Conservation (phyloP, 2,329 filamentous ascomycete genomes). For the Diaporthe sp. region DNA sequence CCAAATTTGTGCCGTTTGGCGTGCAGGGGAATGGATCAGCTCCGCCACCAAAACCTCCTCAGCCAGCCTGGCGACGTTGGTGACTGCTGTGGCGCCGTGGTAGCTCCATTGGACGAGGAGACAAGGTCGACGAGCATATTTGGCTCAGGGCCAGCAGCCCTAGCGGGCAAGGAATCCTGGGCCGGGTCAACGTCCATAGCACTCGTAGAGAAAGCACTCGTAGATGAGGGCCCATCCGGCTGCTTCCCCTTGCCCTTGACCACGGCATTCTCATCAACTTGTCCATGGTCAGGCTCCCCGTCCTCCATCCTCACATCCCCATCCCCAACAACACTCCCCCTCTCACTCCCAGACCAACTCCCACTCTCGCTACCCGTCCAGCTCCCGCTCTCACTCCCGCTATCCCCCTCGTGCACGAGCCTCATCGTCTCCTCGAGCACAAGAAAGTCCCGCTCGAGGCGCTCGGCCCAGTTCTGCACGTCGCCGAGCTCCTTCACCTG, state of each 20-base stretch:
- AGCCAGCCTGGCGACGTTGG: slow-evolving; percentile 19
- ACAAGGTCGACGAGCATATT: slow-evolving; percentile 22
- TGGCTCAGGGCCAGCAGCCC: slow-evolving; percentile 4
- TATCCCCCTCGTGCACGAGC: slow-evolving; percentile 54
- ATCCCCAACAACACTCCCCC: slow-evolving; percentile 41
- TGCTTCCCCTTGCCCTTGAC: slow-evolving; percentile 40
- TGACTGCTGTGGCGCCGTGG: slow-evolving; percentile 11
- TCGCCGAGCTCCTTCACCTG: slow-evolving; percentile 74
- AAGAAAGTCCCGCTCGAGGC: slow-evolving; percentile 77
- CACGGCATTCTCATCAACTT: not conserved
- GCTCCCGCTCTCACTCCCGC: slow-evolving; percentile 47
- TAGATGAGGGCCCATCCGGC: not conserved
- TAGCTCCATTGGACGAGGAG: not conserved
- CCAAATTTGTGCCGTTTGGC: slow-evolving; percentile 52
- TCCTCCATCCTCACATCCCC: slow-evolving; percentile 38
- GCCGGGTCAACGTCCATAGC: slow-evolving; percentile 38
- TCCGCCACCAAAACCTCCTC: slow-evolving; percentile 46
- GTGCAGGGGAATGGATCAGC: slow-evolving; percentile 58
- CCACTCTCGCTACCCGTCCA: slow-evolving; percentile 45
- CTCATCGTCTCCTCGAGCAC: slow-evolving; percentile 75
- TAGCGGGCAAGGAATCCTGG: not conserved
- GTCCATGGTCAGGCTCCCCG: not conserved
- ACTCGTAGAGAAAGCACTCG: slow-evolving; percentile 18
- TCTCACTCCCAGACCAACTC: slow-evolving; percentile 38
- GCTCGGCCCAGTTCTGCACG: slow-evolving; percentile 75